Conservation (phyloP, 2,329 filamentous ascomycete genomes). For the Ascochyta koolunga region DNA sequence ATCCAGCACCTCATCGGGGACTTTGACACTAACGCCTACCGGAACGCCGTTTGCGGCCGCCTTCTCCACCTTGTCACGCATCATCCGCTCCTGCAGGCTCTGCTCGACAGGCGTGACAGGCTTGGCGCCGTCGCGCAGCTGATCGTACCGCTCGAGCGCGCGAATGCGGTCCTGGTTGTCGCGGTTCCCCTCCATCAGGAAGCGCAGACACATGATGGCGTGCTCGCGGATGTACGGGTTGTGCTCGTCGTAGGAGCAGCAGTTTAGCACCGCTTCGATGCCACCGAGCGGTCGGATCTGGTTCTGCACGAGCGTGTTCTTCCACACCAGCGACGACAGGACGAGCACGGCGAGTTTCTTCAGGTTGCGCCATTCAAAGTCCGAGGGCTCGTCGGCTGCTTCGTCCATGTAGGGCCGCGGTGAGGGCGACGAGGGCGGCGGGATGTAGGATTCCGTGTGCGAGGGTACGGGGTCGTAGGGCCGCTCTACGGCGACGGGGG, state of each 20-base stretch:
- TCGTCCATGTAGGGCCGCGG: conserved; percentile 55
- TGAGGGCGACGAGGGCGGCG: conserved; percentile 40
- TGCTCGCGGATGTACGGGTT: conserved; percentile 94
- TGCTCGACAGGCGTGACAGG: conserved; percentile 18
- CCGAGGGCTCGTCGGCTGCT: conserved; percentile 63
- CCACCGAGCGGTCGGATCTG: conserved; percentile 87
- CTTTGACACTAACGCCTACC: conserved; percentile 42
- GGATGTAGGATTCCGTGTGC: conserved; percentile 52
- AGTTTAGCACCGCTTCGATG: conserved; percentile 85
- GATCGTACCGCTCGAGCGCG: conserved; percentile 56
- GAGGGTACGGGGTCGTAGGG: conserved; percentile 64
- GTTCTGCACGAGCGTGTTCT: conserved; percentile 81
- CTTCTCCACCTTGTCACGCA: conserved; percentile 11
- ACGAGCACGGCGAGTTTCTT: conserved; percentile 94
- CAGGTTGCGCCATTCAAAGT: conserved; percentile 78
- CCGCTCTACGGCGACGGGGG: conserved; percentile 64
- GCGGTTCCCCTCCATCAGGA: conserved; percentile 73
- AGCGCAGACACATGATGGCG: conserved; percentile 59
- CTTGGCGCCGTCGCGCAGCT: conserved; percentile 23
- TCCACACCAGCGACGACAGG: conserved; percentile 86
- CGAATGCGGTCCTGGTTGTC: conserved; percentile 75
- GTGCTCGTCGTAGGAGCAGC: conserved; percentile 88
- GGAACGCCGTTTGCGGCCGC: conserved; percentile 12
- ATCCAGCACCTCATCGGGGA: conserved; percentile 56
- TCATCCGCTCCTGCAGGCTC: conserved; percentile 5